Percentiles rank a stretch among this genome's conserved stretches.
Conservation (phyloP, 495 filamentous ascomycete species). For the Penicillium subrubescens region DNA sequence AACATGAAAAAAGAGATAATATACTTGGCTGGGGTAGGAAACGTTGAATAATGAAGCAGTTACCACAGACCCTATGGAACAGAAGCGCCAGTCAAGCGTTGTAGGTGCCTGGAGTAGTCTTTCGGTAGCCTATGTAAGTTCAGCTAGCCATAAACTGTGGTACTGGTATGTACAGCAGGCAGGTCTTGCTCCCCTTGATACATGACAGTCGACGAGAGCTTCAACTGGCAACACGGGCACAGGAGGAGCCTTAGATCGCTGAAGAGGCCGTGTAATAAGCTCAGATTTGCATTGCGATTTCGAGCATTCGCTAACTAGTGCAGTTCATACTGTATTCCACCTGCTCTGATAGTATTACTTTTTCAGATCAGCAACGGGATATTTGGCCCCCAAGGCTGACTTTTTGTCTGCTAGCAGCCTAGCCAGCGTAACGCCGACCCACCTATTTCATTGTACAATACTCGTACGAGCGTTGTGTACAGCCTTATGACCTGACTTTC, state of each 20-base stretch:
- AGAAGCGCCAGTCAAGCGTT: neutral
- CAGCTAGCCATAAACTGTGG: neutral
- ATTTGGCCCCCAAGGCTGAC: conserved; percentile 12
- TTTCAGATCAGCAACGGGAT: neutral
- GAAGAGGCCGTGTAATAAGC: neutral
- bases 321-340: neutral
- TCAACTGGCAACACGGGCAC: too few relatives aligned
- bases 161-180: neutral
- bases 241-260: neutral
- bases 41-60: neutral
- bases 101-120: neutral
- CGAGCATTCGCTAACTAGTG: too few relatives aligned
- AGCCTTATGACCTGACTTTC: neutral
- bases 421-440: neutral
- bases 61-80: too few relatives aligned
- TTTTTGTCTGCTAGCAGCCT: neutral
- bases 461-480: neutral
- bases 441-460: neutral
- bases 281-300: too few relatives aligned
- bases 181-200: neutral
- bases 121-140: neutral
- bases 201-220: neutral
- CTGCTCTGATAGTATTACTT: neutral
- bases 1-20: neutral
- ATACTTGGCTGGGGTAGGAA: neutral